Evolutionary conservation across 257 asterid genomes (phyloP).

Genomic region (Solanum bulbocastanum): DNA sequence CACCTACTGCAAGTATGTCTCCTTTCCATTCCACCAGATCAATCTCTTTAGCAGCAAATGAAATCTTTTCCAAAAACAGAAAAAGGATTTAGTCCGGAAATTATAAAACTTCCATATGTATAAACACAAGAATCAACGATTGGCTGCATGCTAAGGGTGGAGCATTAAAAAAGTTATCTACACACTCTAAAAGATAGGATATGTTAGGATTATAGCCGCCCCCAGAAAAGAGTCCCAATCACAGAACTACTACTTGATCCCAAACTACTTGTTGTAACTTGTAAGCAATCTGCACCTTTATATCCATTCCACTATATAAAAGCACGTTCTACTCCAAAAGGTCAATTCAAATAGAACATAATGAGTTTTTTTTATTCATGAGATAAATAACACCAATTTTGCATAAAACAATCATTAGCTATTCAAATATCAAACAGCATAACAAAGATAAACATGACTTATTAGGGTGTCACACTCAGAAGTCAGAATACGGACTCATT

Average conservation of each 20-base stretch:
- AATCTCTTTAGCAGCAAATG: conserved; percentile 75
- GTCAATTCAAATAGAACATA: not conserved
- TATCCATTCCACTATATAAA: not conserved
- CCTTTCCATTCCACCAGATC: conserved; percentile 95
- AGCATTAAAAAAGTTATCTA: not conserved
- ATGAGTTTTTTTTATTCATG: not conserved
- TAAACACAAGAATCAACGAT: not conserved
- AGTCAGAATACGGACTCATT: not conserved
- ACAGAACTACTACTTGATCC: not conserved
- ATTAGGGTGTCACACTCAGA: not conserved
- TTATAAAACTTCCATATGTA: not conserved
- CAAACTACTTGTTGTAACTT: not conserved
- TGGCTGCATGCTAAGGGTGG: not conserved
- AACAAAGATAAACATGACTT: not conserved
- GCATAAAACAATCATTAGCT: not conserved
- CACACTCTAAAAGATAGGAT: not conserved
- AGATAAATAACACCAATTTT: not conserved
- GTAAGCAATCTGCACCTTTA: not conserved
- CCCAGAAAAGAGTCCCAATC: not conserved
- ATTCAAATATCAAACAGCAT: not conserved
- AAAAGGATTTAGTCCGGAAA: not conserved
- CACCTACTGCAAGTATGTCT: conserved; percentile 87
- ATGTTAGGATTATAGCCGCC: not conserved
- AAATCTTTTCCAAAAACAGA: conserved; percentile 34
- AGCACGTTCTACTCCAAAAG: not conserved